A percentile compares a stretch with the other conserved stretches of the same genome.
phyloP scores from a whole-genome alignment of 78 protist genomes.

The Bigelowiella natans region DNA sequence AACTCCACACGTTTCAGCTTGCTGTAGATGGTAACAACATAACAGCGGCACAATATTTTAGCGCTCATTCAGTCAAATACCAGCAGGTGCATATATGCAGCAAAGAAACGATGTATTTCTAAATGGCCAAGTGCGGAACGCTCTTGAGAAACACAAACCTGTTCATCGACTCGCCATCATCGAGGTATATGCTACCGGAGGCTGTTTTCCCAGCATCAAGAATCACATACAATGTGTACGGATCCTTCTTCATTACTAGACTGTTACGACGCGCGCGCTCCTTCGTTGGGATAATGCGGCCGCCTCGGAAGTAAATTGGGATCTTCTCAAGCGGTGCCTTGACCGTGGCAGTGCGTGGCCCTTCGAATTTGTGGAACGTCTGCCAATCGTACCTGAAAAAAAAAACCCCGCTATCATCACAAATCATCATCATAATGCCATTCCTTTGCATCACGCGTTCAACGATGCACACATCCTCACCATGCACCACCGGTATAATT shows the following conservation, averaged over 20 bases:
- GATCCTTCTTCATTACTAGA: constrained; percentile 62
- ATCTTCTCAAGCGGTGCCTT: constrained; percentile 55
- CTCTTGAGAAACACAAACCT: neutral
- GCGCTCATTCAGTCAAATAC: neutral
- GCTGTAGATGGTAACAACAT: constrained; percentile 19
- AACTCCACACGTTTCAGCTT: constrained; percentile 20
- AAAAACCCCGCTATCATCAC: too few relatives aligned
- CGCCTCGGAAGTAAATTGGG: constrained; percentile 76
- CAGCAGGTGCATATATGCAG: neutral
- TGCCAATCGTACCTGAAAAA: neutral
- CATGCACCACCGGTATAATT: neutral
- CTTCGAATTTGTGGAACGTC: neutral
- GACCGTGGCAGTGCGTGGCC: constrained; percentile 25
- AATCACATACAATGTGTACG: constrained; percentile 70
- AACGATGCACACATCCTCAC: neutral
- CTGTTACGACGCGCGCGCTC: constrained; percentile 68
- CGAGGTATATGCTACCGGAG: constrained; percentile 61
- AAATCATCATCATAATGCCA: too few relatives aligned
- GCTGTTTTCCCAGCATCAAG: constrained; percentile 35
- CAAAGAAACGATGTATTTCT: neutral
- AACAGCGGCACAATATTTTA: constrained; percentile 32
- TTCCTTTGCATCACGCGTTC: too few relatives aligned
- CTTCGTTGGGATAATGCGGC: constrained; percentile 62
- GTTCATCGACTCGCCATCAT: constrained; percentile 51
- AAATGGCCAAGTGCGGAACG: neutral